Conservation (phyloP, 78 protist genomes). For the Dictyostelium purpureum region DNA sequence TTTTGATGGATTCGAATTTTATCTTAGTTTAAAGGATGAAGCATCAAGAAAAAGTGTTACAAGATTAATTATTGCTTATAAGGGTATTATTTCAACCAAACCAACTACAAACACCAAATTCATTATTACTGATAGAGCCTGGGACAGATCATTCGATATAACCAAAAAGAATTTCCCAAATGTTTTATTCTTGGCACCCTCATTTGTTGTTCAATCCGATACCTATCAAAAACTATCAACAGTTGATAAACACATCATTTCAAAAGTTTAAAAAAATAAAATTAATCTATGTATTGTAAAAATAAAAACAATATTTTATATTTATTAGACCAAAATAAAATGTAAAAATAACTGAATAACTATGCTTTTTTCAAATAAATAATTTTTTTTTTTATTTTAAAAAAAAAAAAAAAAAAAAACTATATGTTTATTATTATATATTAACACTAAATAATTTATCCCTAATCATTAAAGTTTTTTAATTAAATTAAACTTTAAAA, state of each 20-base stretch:
- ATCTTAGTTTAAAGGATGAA: conserved; percentile 40
- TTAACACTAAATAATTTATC: no score
- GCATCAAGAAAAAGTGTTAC: not conserved
- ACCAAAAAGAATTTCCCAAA: conserved; percentile 15
- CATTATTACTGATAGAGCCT: conserved; percentile 44
- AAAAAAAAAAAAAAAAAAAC: no score
- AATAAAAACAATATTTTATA: no score
- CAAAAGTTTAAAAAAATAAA: not conserved
- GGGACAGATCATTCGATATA: conserved; percentile 61
- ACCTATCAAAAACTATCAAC: conserved; percentile 29
- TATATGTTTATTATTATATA: no score
- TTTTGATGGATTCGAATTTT: conserved; percentile 65
- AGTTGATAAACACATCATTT: conserved; percentile 9
- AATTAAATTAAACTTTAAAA: no score
- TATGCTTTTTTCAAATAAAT: no score
- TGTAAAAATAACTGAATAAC: no score
- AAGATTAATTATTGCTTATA: conserved; percentile 39
- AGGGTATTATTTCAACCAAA: not conserved
- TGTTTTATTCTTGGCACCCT: conserved; percentile 19
- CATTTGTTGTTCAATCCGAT: conserved; percentile 24
- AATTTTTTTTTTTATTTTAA: no score
- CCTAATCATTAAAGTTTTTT: no score
- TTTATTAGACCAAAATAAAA: no score
- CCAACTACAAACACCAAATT: conserved; percentile 16
- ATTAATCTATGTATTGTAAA: no score